Conservation (phyloP, 257 asterid genomes). For the Knoxia roxburghii region DNA sequence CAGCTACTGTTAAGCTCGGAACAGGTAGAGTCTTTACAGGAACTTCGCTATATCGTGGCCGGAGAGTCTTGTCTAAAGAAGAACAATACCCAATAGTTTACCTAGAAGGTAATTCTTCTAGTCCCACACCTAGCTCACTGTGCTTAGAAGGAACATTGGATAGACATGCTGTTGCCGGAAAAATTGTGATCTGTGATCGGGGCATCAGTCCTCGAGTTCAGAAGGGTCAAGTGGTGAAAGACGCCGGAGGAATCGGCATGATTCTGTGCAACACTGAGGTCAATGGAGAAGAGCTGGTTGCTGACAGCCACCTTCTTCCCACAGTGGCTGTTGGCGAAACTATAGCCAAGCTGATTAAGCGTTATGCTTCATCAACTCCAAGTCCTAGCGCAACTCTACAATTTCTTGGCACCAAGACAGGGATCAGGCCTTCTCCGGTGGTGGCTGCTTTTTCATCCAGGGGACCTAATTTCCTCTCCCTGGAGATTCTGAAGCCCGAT, state of each 20-base stretch:
- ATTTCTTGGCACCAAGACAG: constrained; percentile 66
- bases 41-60: constrained; percentile 68
- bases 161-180: constrained; percentile 52
- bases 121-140: constrained; percentile 69
- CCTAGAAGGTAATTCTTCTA: constrained; percentile 58
- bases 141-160: constrained; percentile 82
- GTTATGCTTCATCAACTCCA: constrained; percentile 29
- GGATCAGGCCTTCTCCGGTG: constrained; percentile 69
- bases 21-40: constrained; percentile 46
- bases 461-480: constrained; percentile 72
- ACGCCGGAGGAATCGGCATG: constrained; percentile 90
- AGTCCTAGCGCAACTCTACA: constrained; percentile 53
- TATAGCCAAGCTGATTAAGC: constrained; percentile 51
- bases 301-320: constrained; percentile 83
- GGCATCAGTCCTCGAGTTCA: constrained; percentile 89
- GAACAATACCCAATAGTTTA: constrained; percentile 53
- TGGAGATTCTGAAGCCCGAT: constrained; percentile 80
- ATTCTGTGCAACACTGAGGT: constrained; percentile 66
- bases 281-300: constrained; percentile 83
- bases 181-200: constrained; percentile 79
- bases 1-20: constrained; percentile 72
- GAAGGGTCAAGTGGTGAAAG: constrained; percentile 88
- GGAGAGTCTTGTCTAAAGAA: constrained; percentile 26
- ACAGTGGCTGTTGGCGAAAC: constrained; percentile 76
- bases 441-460: constrained; percentile 94